Percentiles rank a stretch among this genome's conserved stretches.
Conservation (phyloP, 164 flowering plant species). For the Macadamia tetraphylla region DNA sequence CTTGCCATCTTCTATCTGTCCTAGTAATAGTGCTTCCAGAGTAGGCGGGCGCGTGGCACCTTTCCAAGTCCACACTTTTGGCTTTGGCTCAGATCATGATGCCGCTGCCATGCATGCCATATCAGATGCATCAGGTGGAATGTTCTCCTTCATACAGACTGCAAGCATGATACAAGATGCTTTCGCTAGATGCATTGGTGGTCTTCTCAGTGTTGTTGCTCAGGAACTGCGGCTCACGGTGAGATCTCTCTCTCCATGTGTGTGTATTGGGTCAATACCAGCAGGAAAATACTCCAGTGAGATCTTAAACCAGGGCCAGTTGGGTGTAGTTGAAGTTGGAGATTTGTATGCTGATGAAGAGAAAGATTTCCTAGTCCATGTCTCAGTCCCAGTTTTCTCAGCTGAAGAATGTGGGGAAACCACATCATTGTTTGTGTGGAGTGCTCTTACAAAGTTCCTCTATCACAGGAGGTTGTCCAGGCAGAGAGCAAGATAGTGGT, state of each 20-base stretch:
- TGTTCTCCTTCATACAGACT: constrained; percentile 34
- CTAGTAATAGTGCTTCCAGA: not conserved
- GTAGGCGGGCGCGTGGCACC: not conserved
- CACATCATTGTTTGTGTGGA: constrained; percentile 16
- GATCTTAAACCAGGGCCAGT: constrained; percentile 10
- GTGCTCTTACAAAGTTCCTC: constrained; percentile 20
- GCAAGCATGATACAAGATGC: constrained; percentile 34
- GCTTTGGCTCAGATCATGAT: constrained; percentile 36
- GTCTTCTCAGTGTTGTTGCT: constrained; percentile 43
- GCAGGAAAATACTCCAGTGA: constrained; percentile 25
- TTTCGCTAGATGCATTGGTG: constrained; percentile 49
- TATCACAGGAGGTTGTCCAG: constrained; percentile 11
- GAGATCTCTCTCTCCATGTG: constrained; percentile 17
- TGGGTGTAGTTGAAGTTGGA: constrained; percentile 24
- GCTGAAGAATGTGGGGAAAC: not conserved
- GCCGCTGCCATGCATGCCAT: constrained; percentile 23
- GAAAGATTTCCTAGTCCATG: constrained; percentile 25
- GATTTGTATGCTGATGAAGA: constrained; percentile 35
- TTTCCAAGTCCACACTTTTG: constrained; percentile 31
- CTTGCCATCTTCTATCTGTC: constrained; percentile 17
- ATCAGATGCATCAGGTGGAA: constrained; percentile 32
- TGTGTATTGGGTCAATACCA: constrained; percentile 19
- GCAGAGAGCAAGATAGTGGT: constrained; percentile 13
- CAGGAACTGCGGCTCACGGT: constrained; percentile 26
- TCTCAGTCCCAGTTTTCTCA: constrained; percentile 18